Conservation (phyloP, 2,329 filamentous ascomycete genomes). For the Fusarium brevicatenulatum region DNA sequence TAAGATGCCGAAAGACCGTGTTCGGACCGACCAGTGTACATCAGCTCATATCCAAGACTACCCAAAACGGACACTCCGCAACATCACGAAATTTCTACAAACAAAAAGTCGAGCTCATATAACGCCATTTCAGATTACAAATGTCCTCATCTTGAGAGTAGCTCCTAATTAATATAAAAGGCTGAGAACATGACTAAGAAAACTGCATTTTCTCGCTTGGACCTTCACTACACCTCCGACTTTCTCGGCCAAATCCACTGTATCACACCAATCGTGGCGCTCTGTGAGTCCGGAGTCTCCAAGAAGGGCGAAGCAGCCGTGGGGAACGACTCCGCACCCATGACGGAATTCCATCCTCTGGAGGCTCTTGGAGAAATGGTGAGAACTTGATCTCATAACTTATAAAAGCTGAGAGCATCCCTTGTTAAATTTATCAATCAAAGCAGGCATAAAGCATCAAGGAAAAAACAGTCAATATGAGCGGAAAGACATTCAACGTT, state of each 20-base stretch:
- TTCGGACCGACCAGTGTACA: not conserved
- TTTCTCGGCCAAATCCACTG: conserved; percentile 42
- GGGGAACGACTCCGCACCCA: conserved; percentile 36
- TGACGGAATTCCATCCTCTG: conserved; percentile 38
- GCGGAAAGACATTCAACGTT: conserved; percentile 58
- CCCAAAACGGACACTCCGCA: conserved; percentile 16
- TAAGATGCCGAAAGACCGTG: not conserved
- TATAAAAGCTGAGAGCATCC: conserved; percentile 1
- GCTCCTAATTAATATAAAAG: not conserved
- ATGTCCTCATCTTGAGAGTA: not conserved
- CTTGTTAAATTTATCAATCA: too few relatives aligned
- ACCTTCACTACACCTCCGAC: conserved; percentile 27
- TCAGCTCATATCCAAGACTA: not conserved
- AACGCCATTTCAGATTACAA: not conserved
- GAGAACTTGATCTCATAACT: not conserved
- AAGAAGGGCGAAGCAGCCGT: conserved; percentile 34
- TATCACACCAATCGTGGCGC: conserved; percentile 25
- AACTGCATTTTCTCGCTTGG: conserved; percentile 24
- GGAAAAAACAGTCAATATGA: conserved; percentile 39
- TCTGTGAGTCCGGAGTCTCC: conserved; percentile 16
- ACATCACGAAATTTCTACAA: not conserved
- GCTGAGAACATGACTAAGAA: conserved; percentile 20
- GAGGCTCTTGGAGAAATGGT: conserved; percentile 19
- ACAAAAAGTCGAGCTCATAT: not conserved
- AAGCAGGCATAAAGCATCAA: too few relatives aligned